Evolutionary conservation across 2,329 filamentous ascomycete species (phyloP).

Genomic region (Diplodia sapinea): DNA sequence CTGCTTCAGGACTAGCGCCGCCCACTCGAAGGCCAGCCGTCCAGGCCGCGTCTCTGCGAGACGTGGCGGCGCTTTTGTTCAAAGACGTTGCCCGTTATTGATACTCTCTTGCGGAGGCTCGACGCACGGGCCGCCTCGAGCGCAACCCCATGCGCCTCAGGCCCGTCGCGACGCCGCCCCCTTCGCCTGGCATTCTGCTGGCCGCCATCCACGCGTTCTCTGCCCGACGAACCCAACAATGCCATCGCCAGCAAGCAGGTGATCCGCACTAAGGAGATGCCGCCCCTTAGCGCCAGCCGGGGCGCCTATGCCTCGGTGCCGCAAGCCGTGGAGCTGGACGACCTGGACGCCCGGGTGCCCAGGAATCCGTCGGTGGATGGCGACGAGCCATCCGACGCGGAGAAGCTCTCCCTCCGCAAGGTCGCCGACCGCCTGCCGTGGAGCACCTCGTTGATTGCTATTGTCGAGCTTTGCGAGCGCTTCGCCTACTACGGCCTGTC

Average conservation of each 20-base stretch:
- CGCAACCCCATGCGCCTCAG: slow-evolving; percentile 20
- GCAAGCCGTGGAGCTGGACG: slow-evolving; percentile 23
- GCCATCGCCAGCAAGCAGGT: background rate
- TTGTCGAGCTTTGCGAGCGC: slow-evolving; percentile 58
- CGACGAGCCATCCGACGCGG: slow-evolving; percentile 50
- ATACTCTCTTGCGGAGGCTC: slow-evolving; percentile 2
- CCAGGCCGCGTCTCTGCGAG: too few species aligned
- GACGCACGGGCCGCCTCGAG: slow-evolving; percentile 6
- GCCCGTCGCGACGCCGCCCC: slow-evolving; percentile 9
- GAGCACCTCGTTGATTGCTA: slow-evolving; percentile 55
- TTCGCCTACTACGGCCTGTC: slow-evolving; percentile 56
- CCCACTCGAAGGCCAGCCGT: background rate
- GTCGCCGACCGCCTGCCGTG: slow-evolving; percentile 56
- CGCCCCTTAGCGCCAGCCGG: slow-evolving; percentile 17
- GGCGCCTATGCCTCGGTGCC: slow-evolving; percentile 25
- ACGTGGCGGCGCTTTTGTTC: too few species aligned
- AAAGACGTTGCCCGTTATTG: background rate
- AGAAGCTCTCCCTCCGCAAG: slow-evolving; percentile 51
- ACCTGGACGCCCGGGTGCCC: background rate
- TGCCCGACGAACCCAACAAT: background rate
- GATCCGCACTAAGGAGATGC: slow-evolving; percentile 3
- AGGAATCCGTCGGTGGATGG: slow-evolving; percentile 26
- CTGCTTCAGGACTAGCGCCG: slow-evolving; percentile 19
- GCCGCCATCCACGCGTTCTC: slow-evolving; percentile 17
- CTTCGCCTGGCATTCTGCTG: background rate